Evolutionary conservation across 169 alveolate genomes (phyloP), one percentile per base, ranked within the genome.

Genomic region (Plasmodium billcollinsi): DNA sequence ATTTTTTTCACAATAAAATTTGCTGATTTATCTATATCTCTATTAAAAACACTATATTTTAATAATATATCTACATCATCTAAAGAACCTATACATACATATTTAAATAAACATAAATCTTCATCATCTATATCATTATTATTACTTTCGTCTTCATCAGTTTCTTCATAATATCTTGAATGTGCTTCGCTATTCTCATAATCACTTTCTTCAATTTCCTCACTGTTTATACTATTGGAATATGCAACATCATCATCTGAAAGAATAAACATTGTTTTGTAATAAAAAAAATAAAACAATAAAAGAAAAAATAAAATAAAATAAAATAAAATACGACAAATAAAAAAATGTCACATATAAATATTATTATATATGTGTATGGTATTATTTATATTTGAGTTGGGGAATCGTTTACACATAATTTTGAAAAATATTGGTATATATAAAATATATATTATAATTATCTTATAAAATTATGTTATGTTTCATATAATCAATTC

Each of bases 81-180:
- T 58, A 83, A 26, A 12, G 73, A 83, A 33, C 85, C 83, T 83
- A 70, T 83, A 63, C 91, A 83, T 26, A 83, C 91, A 72, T 83
- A 83, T 49, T 69, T 56, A 50, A 69, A 83, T 12, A 58, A 20
- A 20, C 58, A 56, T 18, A 56, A 21, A 18, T 80, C 83, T 12
- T 59, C 12, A 39, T 83, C 86, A 73, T 67, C 39, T 47, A 39
- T 18, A 24, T 39, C 59, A 61, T 26, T 45, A 26, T 15, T 21
- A 49, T 58, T 58, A 43, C 76, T 65, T 14, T 50, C 54, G 6
- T 54, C 33, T 2, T 54, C 65, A 24, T 63, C 54, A 18, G 29
- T 65, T 54, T 73, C 20, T 65, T 76, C 73, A 49, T 52, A 56
- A 21, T 61, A 63, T 6, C 58, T 58, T 9, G 75, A 63, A 9